A percentile compares a stretch with the other conserved stretches of the same genome.
These are phyloP conservation scores for Graphilbum fragrans DNA, from an alignment of 2,329 filamentous ascomycete genomes.

Conservation along the genomic window DNA sequence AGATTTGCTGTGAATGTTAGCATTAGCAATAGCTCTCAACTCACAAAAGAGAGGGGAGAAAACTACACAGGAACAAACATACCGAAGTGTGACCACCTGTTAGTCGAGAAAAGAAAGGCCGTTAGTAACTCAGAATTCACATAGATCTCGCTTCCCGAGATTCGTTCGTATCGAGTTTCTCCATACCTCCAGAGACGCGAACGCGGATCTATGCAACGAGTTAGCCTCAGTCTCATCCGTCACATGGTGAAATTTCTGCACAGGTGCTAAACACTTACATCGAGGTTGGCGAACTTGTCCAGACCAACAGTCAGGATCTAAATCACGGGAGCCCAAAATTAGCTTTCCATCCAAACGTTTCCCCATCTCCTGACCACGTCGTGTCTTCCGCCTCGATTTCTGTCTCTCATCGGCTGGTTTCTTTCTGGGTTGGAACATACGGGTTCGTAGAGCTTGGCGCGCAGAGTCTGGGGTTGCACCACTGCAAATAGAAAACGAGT, in stretches of 20 bases:
- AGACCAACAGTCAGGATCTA: constrained; percentile 79
- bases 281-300: constrained; percentile 64
- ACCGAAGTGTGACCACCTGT: constrained; percentile 13
- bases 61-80: not conserved
- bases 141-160: not conserved
- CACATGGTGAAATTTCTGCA: too few relatives aligned
- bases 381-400: not conserved
- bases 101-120: constrained; percentile 23
- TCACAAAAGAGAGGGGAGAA: not conserved
- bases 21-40: not conserved
- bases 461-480: constrained; percentile 13
- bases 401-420: too few relatives aligned
- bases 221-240: constrained; percentile 6
- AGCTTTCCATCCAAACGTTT: too few relatives aligned
- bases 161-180: too few relatives aligned
- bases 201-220: constrained; percentile 57
- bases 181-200: constrained; percentile 82
- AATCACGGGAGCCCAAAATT: not conserved
- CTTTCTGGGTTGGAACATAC: constrained; percentile 13
- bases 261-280: constrained; percentile 25
- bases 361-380: too few relatives aligned
- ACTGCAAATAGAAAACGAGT: constrained; percentile 4
- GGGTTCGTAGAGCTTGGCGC: constrained; percentile 81
- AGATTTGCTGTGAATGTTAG: constrained; percentile 14
- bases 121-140: not conserved